Evolutionary conservation across 2,329 filamentous ascomycete genomes (phyloP), one percentile per base, ranked within the genome.

Genomic region (Chalaropsis ovoidea): DNA sequence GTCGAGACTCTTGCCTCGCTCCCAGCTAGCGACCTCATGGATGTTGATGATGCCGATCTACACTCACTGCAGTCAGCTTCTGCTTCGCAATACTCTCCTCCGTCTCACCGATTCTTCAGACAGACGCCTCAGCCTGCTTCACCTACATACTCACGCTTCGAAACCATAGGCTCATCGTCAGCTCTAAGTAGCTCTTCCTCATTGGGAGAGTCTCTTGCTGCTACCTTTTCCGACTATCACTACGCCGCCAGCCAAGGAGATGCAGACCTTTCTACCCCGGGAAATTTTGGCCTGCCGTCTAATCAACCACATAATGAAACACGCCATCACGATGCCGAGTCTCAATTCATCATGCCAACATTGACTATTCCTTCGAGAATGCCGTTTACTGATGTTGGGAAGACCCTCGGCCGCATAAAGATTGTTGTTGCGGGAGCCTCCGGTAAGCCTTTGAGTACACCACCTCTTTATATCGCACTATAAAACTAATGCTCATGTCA

Each of bases 341-440:
- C 88, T 27, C 92, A 97, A 74, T 81, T 99, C n/a, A 89, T 99
- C 68, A 99, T 99, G 94, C 94, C 94, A 4, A 96, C 91, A 72
- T 87, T 99, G 71, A 86, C 84, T 68, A 94, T 99, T 83, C 93
- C 94, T 2, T 88, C 85, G 68, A 85, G 94, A 62, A 82, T 91
- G 63, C 92, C 92, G 0, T 97, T 97, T 74, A 96, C 94, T 0
- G 85, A 88, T n/a, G 82, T 83, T 60, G 94, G 94, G 17, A 93
- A 88, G 76, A 82, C 81, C 42, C 82, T 97, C 73, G 93, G 93
- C 0, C 86, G 90, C 70, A 79, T 97, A 65, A 97, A 95, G 77
- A 79, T 97, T n/a, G 79, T 97, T 69, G 80, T 97, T 65, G 88
- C 90, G 63, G 94, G 94, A 39, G 83, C 85, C 71, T 82, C 84